Conservation (phyloP, 345 rosid species). For the Citrus unshiu region DNA sequence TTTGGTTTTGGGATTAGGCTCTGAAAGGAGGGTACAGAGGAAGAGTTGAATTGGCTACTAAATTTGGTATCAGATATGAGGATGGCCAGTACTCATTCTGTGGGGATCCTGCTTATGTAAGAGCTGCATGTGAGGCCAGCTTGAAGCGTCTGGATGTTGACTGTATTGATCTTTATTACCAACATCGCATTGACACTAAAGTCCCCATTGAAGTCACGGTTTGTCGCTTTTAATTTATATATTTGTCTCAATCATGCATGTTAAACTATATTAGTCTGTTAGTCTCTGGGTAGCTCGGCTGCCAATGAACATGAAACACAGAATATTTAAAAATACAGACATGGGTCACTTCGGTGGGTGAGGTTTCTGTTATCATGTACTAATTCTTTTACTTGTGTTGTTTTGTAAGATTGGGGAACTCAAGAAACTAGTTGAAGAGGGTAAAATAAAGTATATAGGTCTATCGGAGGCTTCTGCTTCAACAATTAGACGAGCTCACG, state of each 20-base stretch:
- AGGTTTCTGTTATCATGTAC: neutral
- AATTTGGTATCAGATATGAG: constrained; percentile 20
- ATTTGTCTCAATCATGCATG: neutral
- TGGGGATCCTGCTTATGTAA: constrained; percentile 43
- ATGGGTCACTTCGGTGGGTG: neutral
- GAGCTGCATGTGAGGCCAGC: constrained; percentile 43
- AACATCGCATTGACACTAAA: constrained; percentile 35
- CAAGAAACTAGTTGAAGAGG: constrained; percentile 70
- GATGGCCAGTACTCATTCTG: constrained; percentile 6
- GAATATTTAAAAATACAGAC: no score
- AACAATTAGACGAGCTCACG: constrained; percentile 76
- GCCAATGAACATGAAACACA: no score
- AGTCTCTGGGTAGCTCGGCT: neutral
- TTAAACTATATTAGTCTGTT: neutral
- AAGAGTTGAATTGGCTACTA: constrained; percentile 47
- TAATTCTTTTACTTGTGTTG: neutral
- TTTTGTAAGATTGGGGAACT: constrained; percentile 43
- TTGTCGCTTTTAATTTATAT: constrained; percentile 10
- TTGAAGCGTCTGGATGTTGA: constrained; percentile 37
- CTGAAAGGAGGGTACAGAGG: constrained; percentile 49
- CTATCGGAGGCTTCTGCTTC: constrained; percentile 78
- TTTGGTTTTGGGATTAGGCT: constrained; percentile 25
- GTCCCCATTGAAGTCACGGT: constrained; percentile 33
- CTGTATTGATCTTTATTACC: constrained; percentile 46
- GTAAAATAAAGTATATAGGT: constrained; percentile 68